phyloP scores from a whole-genome alignment of 345 rosid species.

The Euphorbia lathyris region DNA sequence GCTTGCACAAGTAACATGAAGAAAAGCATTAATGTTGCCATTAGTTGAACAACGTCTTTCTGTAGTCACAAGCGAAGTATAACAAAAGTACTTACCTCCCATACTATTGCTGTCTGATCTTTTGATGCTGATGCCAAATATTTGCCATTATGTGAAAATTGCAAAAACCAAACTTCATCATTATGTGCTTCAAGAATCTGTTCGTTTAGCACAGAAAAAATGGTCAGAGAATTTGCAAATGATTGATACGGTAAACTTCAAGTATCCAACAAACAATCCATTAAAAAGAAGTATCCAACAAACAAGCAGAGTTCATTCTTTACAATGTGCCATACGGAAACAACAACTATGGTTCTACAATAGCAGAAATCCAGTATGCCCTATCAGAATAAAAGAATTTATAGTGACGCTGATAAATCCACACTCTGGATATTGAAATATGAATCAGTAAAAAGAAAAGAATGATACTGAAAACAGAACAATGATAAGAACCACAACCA shows the following conservation, averaged over 20 bases:
- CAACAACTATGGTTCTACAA: neutral
- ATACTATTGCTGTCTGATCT: conserved; percentile 57
- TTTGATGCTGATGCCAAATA: conserved; percentile 62
- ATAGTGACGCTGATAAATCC: neutral
- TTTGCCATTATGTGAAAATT: conserved; percentile 66
- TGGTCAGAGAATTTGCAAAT: neutral
- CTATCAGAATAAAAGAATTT: neutral
- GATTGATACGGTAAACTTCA: neutral
- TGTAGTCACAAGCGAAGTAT: neutral
- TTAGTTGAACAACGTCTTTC: neutral
- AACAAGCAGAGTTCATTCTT: neutral
- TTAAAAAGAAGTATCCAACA: neutral
- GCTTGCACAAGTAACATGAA: neutral
- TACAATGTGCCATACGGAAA: neutral
- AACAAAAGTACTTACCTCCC: conserved; percentile 46
- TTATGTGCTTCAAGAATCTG: conserved; percentile 57
- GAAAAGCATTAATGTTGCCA: neutral
- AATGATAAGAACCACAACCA: neutral
- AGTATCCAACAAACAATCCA: neutral
- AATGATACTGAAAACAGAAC: neutral
- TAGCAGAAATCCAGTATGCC: neutral
- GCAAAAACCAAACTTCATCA: conserved; percentile 68
- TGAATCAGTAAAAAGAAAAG: neutral
- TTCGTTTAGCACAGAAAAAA: conserved; percentile 11
- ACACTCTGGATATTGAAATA: too few species aligned